phyloP scores from a whole-genome alignment of 2,329 filamentous ascomycete species.

The Alternaria sp. region DNA sequence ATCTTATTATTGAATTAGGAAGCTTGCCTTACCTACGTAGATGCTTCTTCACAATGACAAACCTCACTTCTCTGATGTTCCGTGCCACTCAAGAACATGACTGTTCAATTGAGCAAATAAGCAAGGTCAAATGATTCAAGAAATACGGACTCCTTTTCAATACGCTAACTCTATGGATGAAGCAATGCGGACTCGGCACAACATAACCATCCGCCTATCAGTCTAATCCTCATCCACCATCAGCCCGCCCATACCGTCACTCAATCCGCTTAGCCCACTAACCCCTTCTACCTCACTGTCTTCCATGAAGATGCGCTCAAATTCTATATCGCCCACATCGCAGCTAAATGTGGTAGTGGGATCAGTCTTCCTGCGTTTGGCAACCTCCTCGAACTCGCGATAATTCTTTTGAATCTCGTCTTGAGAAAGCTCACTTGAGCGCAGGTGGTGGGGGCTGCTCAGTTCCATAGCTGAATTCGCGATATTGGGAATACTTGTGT shows the following conservation, averaged over 20 bases:
- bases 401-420: constrained; percentile 29
- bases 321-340: constrained; percentile 23
- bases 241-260: constrained; percentile 12
- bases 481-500: not conserved
- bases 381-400: constrained; percentile 21
- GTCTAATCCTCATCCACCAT: not conserved
- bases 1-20: too few species aligned
- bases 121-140: not conserved
- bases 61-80: too few species aligned
- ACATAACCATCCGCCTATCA: not conserved
- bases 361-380: constrained; percentile 4
- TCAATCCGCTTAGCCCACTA: constrained; percentile 8
- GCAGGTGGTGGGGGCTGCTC: not conserved
- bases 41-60: not conserved
- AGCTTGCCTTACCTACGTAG: too few species aligned
- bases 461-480: not conserved
- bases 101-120: not conserved
- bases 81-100: too few species aligned
- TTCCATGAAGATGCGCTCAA: constrained; percentile 32
- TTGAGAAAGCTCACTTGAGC: constrained; percentile 14
- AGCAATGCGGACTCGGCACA: not conserved
- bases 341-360: not conserved
- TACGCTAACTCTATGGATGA: not conserved
- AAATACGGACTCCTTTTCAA: not conserved
- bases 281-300: constrained; percentile 16